These are phyloP conservation scores for Phytophthora citrophthora DNA, from an alignment of 352 stramenopile genomes.

Conservation along the genomic window DNA sequence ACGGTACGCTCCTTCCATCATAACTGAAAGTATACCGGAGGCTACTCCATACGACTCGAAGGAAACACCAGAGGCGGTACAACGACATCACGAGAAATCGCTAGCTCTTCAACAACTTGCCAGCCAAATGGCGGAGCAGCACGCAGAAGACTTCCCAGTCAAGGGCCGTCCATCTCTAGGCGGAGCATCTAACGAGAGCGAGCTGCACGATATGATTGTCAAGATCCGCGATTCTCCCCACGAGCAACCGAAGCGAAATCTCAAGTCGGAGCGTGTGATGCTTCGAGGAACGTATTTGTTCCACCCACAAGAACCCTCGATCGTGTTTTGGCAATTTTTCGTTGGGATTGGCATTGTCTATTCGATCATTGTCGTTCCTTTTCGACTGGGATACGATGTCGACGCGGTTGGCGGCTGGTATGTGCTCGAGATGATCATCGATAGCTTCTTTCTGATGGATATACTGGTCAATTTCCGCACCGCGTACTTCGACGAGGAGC, in stretches of 20 bases:
- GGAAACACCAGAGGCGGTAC: conserved; percentile 1
- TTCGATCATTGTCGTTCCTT: conserved; percentile 90
- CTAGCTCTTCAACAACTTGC: conserved; percentile 24
- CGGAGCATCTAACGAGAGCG: conserved; percentile 25
- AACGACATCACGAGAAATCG: conserved; percentile 18
- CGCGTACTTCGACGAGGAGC: conserved; percentile 80
- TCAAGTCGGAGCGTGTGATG: conserved; percentile 59
- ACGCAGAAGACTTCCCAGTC: background rate
- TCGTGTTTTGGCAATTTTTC: conserved; percentile 82
- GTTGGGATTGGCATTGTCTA: conserved; percentile 84
- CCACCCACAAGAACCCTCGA: conserved; percentile 69
- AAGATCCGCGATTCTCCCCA: conserved; percentile 61
- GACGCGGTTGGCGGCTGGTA: conserved; percentile 59
- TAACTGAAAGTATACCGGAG: conserved; percentile 2
- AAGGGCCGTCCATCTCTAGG: conserved; percentile 22
- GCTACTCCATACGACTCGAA: background rate
- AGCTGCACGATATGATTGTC: conserved; percentile 47
- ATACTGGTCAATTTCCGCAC: conserved; percentile 90
- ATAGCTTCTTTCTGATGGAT: conserved; percentile 88
- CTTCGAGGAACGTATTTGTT: conserved; percentile 79
- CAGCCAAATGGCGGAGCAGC: conserved; percentile 14
- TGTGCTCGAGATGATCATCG: conserved; percentile 76
- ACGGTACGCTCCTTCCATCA: conserved; percentile 21
- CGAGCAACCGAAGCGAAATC: conserved; percentile 47
- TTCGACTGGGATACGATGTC: conserved; percentile 86